Base-by-base conservation (phyloP, 2,329 filamentous ascomycete species). In the Colletotrichum incanum region DNA sequence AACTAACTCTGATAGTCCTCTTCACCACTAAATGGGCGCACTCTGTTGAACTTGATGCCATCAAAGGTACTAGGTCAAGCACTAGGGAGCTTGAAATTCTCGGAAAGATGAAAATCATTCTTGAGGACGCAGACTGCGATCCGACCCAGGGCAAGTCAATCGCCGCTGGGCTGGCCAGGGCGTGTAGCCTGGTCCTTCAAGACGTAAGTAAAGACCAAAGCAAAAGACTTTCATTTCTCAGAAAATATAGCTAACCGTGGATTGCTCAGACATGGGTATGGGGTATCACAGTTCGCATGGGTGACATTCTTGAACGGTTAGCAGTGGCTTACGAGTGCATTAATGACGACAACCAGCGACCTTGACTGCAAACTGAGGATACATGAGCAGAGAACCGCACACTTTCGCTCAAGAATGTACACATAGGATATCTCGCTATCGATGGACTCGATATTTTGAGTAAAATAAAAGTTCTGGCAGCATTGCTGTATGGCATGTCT, bases 231-330 rank as follows among this genome's bases (percentile, higher is more conserved):
- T 28, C 28, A 14, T 28, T n/a, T 5, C 11, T 31, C 9, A 8
- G 34, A 16, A 11, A 12, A 23, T 8, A 18, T 37, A 2, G 26
- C 14, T 43, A 47, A 58, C 7, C 12, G 11, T 18, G 9, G 5
- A n/a, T 23, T 4, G 3, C 11, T 23, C 26, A 69, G 41, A 43
- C 26, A 26, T 65, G 58, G 58, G 60, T 65, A 28, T 59, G 60
- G 66, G 66, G 41, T 20, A 69, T 69, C 50, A 58, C 52, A 8
- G 50, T 58, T 7, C 43, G 26, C 12, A 59, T 69, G 41, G 34
- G 34, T 37, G 34, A 37, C 34, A 8, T 37, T 11, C 34, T 37
- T 9, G 34, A 37, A 37, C 34, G 34, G 11, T 37, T 37, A 11
- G 34, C 34, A 1, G 2, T 37, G 34, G 34, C 11, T 11, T 37